Conservation (phyloP, 2,329 filamentous ascomycete genomes). For the Colletotrichum theobromicola region DNA sequence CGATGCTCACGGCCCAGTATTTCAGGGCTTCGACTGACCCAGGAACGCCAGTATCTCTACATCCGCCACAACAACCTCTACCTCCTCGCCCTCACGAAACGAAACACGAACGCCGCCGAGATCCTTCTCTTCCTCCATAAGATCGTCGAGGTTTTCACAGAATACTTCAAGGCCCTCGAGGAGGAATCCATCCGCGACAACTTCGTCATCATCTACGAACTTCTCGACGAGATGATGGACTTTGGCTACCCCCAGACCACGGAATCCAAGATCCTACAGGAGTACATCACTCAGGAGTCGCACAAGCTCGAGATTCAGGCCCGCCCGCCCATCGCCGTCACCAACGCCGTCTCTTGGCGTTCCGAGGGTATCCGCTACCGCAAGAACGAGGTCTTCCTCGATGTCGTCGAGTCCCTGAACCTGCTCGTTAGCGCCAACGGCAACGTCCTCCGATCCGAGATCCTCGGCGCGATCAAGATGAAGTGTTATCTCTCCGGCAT, state of each 20-base stretch:
- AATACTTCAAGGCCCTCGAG: constrained; percentile 99
- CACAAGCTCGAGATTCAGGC: constrained; percentile 98
- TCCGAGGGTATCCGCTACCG: constrained; percentile 97
- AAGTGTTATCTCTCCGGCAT: constrained; percentile 99
- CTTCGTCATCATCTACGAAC: constrained; percentile 98
- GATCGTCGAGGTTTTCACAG: constrained; percentile 97
- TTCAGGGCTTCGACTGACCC: constrained; percentile 19
- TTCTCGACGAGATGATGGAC: constrained; percentile 99
- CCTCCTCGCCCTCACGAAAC: constrained; percentile 95
- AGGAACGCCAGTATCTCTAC: constrained; percentile 80
- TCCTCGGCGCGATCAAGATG: constrained; percentile 98
- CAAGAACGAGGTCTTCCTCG: constrained; percentile 99
- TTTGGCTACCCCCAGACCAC: constrained; percentile 99
- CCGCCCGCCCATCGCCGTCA: constrained; percentile 94
- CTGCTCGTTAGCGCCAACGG: constrained; percentile 92
- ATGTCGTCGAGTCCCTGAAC: constrained; percentile 96
- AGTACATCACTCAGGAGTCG: constrained; percentile 99
- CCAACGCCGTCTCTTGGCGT: constrained; percentile 97
- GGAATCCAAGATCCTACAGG: constrained; percentile 97
- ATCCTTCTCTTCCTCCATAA: constrained; percentile 98
- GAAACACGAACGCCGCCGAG: constrained; percentile 98
- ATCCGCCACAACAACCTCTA: constrained; percentile 99
- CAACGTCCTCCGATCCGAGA: constrained; percentile 95
- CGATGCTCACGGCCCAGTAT: constrained; percentile 2
- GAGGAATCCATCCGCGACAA: constrained; percentile 99